A percentile compares a stretch with the other conserved stretches of the same genome.
Evolutionary conservation across 495 filamentous ascomycete species (phyloP).

Genomic region (Pseudoneurospora amorphoporcata): DNA sequence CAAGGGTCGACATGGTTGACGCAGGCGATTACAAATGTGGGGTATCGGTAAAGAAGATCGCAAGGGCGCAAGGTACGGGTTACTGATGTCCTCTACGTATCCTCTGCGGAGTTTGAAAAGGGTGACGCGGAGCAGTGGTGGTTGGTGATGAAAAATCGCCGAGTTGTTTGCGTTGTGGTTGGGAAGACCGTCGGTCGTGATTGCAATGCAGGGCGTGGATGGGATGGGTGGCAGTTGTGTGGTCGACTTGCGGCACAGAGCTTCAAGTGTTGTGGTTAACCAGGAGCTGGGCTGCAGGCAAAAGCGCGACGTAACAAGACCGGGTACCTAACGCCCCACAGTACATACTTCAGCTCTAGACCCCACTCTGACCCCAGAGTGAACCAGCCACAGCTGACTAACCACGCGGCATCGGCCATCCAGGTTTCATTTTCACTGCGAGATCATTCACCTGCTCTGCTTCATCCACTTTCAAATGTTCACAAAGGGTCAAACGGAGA

Average conservation of each 20-base stretch:
- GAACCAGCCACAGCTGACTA: constrained; percentile 9
- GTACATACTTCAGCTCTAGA: neutral
- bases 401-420: neutral
- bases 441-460: neutral
- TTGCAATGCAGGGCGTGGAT: constrained; percentile 10
- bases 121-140: neutral
- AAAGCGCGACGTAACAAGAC: constrained; percentile 30
- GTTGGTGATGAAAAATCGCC: neutral
- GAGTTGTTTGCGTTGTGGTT: neutral
- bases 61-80: neutral
- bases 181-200: constrained; percentile 6
- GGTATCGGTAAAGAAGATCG: neutral
- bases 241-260: constrained; percentile 9
- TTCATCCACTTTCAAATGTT: neutral
- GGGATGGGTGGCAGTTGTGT: constrained; percentile 3
- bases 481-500: neutral
- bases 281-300: constrained; percentile 23
- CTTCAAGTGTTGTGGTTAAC: constrained; percentile 12
- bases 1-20: constrained; percentile 29
- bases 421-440: neutral
- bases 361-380: constrained; percentile 6
- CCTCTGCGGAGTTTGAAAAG: neutral
- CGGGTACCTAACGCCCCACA: constrained; percentile 2
- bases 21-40: neutral
- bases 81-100: neutral